Percentiles rank a stretch among this genome's conserved stretches.
Conservation (phyloP, 192 early-diverging fungal species). For the Dispira simplex region DNA sequence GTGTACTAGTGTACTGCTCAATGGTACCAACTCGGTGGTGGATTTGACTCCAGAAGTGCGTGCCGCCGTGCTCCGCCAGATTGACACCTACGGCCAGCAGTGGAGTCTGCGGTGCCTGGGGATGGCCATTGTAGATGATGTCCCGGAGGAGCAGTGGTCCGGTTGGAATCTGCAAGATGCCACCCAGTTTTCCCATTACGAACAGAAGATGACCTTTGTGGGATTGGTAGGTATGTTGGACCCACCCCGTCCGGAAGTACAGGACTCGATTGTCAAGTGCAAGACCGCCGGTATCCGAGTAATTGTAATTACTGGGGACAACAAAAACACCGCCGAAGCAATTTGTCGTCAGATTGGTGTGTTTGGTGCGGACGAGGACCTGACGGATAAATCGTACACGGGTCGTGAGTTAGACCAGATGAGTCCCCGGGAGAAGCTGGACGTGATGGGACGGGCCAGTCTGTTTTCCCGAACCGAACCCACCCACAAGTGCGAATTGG, state of each 20-base stretch:
- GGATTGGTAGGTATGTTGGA: slow-evolving; percentile 96
- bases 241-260: slow-evolving; percentile 89
- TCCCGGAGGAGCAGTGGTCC: slow-evolving; percentile 7
- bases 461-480: slow-evolving; percentile 95
- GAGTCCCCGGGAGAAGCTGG: slow-evolving; percentile 44
- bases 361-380: slow-evolving; percentile 49
- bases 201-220: slow-evolving; percentile 81
- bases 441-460: slow-evolving; percentile 54
- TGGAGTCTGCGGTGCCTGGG: slow-evolving; percentile 81
- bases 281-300: slow-evolving; percentile 91
- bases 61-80: slow-evolving; percentile 40
- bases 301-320: slow-evolving; percentile 97
- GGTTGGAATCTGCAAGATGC: slow-evolving; percentile 37
- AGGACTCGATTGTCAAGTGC: slow-evolving; percentile 69
- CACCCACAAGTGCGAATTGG: slow-evolving; percentile 85
- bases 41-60: slow-evolving; percentile 50
- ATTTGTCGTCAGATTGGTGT: slow-evolving; percentile 94
- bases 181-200: slow-evolving; percentile 50
- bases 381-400: slow-evolving; percentile 59
- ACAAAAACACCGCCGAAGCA: slow-evolving; percentile 91
- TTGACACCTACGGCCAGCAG: slow-evolving; percentile 54
- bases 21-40: slow-evolving; percentile 24
- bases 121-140: slow-evolving; percentile 68
- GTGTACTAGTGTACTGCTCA: slow-evolving; percentile 36
- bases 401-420: slow-evolving; percentile 94